Base-by-base conservation (phyloP, 345 rosid species). In the Carallia pectinifolia region DNA sequence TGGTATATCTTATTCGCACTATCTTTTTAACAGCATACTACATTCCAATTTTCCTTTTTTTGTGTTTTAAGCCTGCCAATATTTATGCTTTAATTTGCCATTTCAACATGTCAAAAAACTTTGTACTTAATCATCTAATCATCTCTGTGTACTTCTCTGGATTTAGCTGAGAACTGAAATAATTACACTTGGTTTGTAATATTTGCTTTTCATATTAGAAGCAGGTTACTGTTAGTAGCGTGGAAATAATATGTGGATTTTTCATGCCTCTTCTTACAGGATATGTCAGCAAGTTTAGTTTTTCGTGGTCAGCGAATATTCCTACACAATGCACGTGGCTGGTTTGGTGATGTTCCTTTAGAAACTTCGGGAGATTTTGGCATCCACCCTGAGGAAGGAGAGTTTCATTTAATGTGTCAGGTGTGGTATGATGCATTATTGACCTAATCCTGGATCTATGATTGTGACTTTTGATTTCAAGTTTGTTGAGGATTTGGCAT, bases 281-380 rank as follows among this genome's bases (percentile, higher is more conserved):
- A 94, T 74, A 75, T 91, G 70, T 87, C 90, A n/a, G 89, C 95
- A 48, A 86, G 88, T 80, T 79, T 94, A 76, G 85, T 91, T 59
- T 94, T 94, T 80, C 95, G 97, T 9, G 97, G 98, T 75, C 98
- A 88, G 78, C 85, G 93, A 68, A 79, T 94, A 73, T 94, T 94
- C 81, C 84, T 94, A 66, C 97, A 94, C 69, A 91, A 94, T 79
- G 81, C 95, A 68, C 88, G 85, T 81, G 98, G 98, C 71, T 86
- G 91, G 93, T 94, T 88, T 85, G 98, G 98, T 66, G 83, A 81
- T 73, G 86, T 87, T 86, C 98, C 98, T 47, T 82, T 94, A 70
- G 98, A 94, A 85, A 96, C 96, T 83, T 94, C 98, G 73, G 97
- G 98, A 81, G 95, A 91, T 84, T 88, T 91, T 74, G 98, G 98